Evolutionary conservation across 305 asterid species (phyloP).

Genomic region (Fraxinus sp.): DNA sequence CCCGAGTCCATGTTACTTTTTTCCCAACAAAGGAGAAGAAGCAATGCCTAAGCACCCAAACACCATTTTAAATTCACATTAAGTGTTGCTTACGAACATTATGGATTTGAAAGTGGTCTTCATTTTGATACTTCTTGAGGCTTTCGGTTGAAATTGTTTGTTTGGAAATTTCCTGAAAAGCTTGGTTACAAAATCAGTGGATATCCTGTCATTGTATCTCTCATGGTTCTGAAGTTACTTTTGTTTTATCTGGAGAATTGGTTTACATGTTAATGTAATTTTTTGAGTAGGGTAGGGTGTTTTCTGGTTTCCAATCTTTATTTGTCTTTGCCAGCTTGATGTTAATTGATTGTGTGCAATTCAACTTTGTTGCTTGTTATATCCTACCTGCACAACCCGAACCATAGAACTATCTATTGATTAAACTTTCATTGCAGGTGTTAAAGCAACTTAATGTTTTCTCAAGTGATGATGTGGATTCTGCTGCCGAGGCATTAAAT

Average conservation of each 20-base stretch:
- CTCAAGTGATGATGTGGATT: slow-evolving; percentile 65
- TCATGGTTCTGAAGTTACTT: not conserved
- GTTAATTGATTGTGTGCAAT: not conserved
- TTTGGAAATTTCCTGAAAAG: not conserved
- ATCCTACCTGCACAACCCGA: not conserved
- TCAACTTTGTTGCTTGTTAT: not conserved
- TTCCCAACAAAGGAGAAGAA: not conserved
- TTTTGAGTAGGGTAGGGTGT: not conserved
- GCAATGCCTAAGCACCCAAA: not conserved
- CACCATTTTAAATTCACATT: not conserved
- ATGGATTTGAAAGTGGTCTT: not conserved
- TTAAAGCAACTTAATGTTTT: slow-evolving; percentile 74
- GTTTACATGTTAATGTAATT: not conserved
- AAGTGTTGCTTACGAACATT: not conserved
- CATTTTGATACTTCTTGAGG: not conserved
- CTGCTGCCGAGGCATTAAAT: slow-evolving; percentile 89
- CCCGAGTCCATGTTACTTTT: not conserved
- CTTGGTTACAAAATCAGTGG: not conserved
- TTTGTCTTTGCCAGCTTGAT: not conserved
- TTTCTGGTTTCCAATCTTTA: not conserved
- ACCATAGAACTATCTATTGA: slow-evolving; percentile 5
- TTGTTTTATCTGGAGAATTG: not conserved
- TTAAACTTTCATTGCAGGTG: slow-evolving; percentile 53
- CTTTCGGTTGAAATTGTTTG: not conserved
- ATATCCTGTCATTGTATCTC: not conserved